A percentile compares a stretch with the other conserved stretches of the same genome.
phyloP scores from a whole-genome alignment of 2,329 filamentous ascomycete species.

The Talaromyces marneffei region DNA sequence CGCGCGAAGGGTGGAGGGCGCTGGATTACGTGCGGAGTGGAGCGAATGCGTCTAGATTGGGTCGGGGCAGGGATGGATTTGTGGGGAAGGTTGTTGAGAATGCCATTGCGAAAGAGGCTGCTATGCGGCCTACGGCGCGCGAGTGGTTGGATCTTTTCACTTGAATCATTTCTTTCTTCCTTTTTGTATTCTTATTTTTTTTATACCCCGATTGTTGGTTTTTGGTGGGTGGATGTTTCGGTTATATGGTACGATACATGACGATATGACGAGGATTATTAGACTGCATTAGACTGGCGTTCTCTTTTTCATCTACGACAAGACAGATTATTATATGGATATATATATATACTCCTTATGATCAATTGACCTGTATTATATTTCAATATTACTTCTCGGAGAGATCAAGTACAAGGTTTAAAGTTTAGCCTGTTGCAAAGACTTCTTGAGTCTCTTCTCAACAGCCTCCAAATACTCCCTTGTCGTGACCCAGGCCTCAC shows the following conservation, averaged over 20 bases:
- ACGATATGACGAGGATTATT: not conserved
- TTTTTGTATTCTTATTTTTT: not conserved
- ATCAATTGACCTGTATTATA: not conserved
- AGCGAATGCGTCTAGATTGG: slow-evolving; percentile 33
- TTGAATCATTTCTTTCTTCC: not conserved
- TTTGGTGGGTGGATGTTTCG: not conserved
- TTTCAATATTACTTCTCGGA: too few relatives aligned
- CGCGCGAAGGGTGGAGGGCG: slow-evolving; percentile 39
- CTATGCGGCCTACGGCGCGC: slow-evolving; percentile 25
- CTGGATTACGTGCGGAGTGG: slow-evolving; percentile 37
- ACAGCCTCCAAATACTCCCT: slow-evolving; percentile 87
- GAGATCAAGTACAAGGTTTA: not conserved
- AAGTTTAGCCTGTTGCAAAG: slow-evolving; percentile 45
- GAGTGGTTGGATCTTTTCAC: slow-evolving; percentile 23
- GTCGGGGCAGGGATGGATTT: slow-evolving; percentile 29
- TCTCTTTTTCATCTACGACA: not conserved
- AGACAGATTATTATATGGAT: not conserved
- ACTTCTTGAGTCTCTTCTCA: slow-evolving; percentile 77
- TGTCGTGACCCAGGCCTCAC: slow-evolving; percentile 84
- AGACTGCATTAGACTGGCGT: not conserved
- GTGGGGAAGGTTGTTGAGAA: slow-evolving; percentile 36
- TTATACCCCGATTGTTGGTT: slow-evolving; percentile 4
- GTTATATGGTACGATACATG: not conserved
- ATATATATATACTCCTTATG: not conserved
- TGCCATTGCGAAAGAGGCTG: slow-evolving; percentile 36